phyloP scores from a whole-genome alignment of 352 stramenopile species.

The Globisporangium paddicum region DNA sequence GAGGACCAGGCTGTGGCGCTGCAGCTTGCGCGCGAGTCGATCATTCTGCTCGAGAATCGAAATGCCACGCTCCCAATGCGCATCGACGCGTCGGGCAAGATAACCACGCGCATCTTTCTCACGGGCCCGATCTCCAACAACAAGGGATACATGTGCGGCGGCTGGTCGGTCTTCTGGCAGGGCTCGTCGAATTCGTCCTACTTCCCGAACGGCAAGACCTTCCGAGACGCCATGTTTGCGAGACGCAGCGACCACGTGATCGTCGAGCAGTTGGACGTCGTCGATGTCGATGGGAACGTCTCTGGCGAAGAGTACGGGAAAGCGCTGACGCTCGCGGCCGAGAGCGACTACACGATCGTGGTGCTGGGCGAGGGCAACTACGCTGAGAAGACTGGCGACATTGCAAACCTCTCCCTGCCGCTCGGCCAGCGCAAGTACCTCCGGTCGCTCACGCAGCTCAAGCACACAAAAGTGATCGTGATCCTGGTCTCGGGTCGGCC shows the following conservation, averaged over 20 bases:
- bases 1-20: conserved; percentile 54
- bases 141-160: conserved; percentile 65
- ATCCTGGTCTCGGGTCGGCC: conserved; percentile 66
- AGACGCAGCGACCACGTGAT: not conserved
- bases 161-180: conserved; percentile 72
- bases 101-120: conserved; percentile 39
- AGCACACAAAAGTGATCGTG: conserved; percentile 61
- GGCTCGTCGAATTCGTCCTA: conserved; percentile 48
- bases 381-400: conserved; percentile 78
- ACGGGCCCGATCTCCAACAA: conserved; percentile 61
- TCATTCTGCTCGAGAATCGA: conserved; percentile 78
- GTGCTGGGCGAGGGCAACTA: conserved; percentile 77
- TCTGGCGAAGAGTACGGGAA: conserved; percentile 28
- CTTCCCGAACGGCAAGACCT: conserved; percentile 58
- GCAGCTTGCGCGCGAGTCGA: conserved; percentile 62
- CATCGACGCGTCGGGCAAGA: not conserved
- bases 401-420: conserved; percentile 50
- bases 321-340: conserved; percentile 36
- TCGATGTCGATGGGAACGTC: conserved; percentile 43
- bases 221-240: conserved; percentile 41
- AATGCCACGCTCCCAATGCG: conserved; percentile 36
- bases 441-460: conserved; percentile 39
- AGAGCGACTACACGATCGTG: conserved; percentile 69
- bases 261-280: conserved; percentile 36
- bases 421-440: conserved; percentile 59